Conservation (phyloP, 139 green algal genomes). For the Eudorina sp. region DNA sequence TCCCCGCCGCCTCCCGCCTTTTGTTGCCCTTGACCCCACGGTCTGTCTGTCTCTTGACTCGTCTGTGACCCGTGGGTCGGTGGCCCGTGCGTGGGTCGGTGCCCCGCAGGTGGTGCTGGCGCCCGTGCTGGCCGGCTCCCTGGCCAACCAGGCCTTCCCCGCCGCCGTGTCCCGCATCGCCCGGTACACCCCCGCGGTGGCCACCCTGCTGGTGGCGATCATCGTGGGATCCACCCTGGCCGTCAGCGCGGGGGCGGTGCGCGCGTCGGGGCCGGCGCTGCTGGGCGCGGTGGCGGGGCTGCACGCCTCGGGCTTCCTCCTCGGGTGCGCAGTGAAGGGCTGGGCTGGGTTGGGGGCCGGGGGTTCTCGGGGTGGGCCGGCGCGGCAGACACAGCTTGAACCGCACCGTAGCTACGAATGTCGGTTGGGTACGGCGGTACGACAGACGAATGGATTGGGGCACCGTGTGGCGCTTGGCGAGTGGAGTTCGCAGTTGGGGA, state of each 20-base stretch:
- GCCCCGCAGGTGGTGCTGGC: slow-evolving; percentile 81
- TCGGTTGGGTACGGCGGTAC: too few species aligned
- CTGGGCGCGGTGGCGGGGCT: slow-evolving; percentile 68
- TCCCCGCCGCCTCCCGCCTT: neutral
- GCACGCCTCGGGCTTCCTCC: slow-evolving; percentile 72
- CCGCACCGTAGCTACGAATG: too few species aligned
- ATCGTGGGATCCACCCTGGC: slow-evolving; percentile 78
- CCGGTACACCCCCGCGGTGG: slow-evolving; percentile 66
- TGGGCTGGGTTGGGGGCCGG: neutral
- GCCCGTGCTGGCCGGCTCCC: slow-evolving; percentile 75
- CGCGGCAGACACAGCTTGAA: too few species aligned
- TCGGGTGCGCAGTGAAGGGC: slow-evolving; percentile 62
- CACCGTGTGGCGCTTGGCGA: too few species aligned
- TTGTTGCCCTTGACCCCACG: too few species aligned
- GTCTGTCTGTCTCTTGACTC: too few species aligned
- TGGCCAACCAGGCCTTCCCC: slow-evolving; percentile 73
- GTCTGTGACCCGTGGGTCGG: too few species aligned
- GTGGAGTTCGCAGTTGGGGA: too few species aligned
- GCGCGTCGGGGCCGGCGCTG: slow-evolving; percentile 60
- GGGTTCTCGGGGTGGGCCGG: neutral
- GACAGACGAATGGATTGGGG: too few species aligned
- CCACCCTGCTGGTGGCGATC: slow-evolving; percentile 72
- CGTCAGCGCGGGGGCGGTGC: slow-evolving; percentile 56
- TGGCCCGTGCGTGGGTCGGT: too few species aligned
- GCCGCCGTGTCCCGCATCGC: slow-evolving; percentile 44